A percentile compares a stretch with the other conserved stretches of the same genome.
Evolutionary conservation across 1,284 basidiomycete genomes (phyloP).

Genomic region (Tremellales sp.): DNA sequence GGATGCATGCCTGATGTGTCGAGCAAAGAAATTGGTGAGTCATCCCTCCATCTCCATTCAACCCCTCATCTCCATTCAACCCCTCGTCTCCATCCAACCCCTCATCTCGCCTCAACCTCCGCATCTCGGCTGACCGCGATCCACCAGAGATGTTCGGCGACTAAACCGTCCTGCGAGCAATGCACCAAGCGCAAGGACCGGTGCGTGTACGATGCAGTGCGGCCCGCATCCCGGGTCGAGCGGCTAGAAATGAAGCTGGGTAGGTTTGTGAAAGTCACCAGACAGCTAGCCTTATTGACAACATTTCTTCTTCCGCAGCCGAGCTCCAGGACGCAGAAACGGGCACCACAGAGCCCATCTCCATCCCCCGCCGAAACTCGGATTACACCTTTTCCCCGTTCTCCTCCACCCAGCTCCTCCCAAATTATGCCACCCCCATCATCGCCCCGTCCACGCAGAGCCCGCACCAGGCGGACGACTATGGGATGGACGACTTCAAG

Average conservation of each 20-base stretch:
- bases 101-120: too few relatives aligned
- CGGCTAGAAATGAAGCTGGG: slow-evolving; percentile 27
- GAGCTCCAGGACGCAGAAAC: slow-evolving; percentile 26
- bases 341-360: slow-evolving; percentile 4
- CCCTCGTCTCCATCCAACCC: too few relatives aligned
- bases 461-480: too few relatives aligned
- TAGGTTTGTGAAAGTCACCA: slow-evolving; percentile 12
- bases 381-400: background rate
- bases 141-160: slow-evolving; percentile 31
- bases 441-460: too few relatives aligned
- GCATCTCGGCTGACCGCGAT: background rate
- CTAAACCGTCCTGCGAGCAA: slow-evolving; percentile 32
- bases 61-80: background rate
- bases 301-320: slow-evolving; percentile 12
- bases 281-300: too few relatives aligned
- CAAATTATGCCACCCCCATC: slow-evolving; percentile 1
- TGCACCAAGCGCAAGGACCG: slow-evolving; percentile 28
- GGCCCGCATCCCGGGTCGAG: slow-evolving; percentile 33
- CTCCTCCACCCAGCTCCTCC: background rate
- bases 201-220: slow-evolving; percentile 28
- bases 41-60: background rate
- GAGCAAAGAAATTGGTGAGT: slow-evolving; percentile 37
- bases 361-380: background rate
- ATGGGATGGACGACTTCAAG: too few relatives aligned
- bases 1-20: slow-evolving; percentile 37